These are phyloP conservation scores for Chlamydomonas asymmetrica DNA, from an alignment of 139 green algal species.

Conservation along the genomic window DNA sequence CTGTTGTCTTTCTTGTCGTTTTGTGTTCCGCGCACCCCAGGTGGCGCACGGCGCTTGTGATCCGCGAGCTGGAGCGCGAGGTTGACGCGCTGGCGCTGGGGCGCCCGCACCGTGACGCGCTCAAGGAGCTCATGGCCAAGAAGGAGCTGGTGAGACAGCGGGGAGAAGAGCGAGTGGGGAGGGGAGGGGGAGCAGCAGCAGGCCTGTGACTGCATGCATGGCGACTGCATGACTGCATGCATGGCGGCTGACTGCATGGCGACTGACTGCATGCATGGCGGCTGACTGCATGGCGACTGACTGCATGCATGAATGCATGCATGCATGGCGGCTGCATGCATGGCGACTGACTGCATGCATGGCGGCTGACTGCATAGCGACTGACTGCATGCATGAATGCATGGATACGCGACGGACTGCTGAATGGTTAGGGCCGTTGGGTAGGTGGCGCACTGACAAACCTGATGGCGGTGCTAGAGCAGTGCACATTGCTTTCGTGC, in stretches of 20 bases:
- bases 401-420: too few relatives aligned
- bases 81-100: conserved; percentile 78
- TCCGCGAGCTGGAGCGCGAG: conserved; percentile 93
- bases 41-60: conserved; percentile 87
- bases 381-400: background rate
- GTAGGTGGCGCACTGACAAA: too few relatives aligned
- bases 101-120: conserved; percentile 60
- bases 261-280: too few relatives aligned
- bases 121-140: conserved; percentile 92
- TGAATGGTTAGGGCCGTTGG: too few relatives aligned
- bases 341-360: too few relatives aligned
- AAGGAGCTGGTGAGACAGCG: conserved; percentile 70
- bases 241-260: too few relatives aligned
- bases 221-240: background rate
- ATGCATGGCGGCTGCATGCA: too few relatives aligned
- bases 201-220: background rate
- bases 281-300: background rate
- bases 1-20: too few relatives aligned
- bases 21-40: too few relatives aligned
- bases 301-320: background rate
- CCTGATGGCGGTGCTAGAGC: too few relatives aligned
- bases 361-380: background rate
- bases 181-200: background rate
- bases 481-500: too few relatives aligned
- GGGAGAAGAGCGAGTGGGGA: background rate